Conservation (phyloP, 805 yeast genomes). For the Yarrowia hollandica region DNA sequence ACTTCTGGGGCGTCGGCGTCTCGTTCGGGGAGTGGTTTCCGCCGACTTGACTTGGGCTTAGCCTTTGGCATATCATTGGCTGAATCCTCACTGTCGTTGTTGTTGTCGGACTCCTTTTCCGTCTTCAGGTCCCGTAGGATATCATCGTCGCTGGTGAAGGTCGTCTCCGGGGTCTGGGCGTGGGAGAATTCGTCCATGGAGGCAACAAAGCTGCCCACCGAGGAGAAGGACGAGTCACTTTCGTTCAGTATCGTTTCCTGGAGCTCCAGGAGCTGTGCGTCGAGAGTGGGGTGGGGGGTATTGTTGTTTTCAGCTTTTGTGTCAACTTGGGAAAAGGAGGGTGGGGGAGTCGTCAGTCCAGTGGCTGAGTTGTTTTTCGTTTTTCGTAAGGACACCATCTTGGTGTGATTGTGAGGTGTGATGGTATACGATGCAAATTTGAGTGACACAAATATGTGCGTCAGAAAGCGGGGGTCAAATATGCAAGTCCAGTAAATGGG, state of each 20-base stretch:
- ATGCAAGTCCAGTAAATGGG: not conserved
- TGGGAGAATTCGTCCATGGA: constrained; percentile 10
- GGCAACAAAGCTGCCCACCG: not conserved
- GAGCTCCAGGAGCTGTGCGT: constrained; percentile 2
- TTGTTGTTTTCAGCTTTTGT: not conserved
- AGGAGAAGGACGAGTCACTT: constrained; percentile 25
- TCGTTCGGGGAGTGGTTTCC: constrained; percentile 18
- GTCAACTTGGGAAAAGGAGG: constrained; percentile 5
- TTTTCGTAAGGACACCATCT: constrained; percentile 7
- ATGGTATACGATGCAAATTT: constrained; percentile 21
- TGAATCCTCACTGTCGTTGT: constrained; percentile 4
- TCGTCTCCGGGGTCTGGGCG: constrained; percentile 15
- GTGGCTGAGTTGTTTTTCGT: constrained; percentile 6
- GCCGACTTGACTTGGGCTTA: constrained; percentile 17
- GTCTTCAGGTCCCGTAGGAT: not conserved
- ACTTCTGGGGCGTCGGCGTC: constrained; percentile 1
- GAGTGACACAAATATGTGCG: not conserved
- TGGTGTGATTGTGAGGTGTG: not conserved
- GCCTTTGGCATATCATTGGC: constrained; percentile 8
- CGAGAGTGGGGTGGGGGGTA: not conserved
- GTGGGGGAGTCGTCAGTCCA: constrained; percentile 17
- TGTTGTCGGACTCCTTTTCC: not conserved
- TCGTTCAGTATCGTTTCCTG: constrained; percentile 25
- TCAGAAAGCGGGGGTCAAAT: not conserved
- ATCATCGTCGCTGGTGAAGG: constrained; percentile 8